Base-by-base conservation (phyloP, 2,329 filamentous ascomycete genomes). In the Calonectria hongkongensis region DNA sequence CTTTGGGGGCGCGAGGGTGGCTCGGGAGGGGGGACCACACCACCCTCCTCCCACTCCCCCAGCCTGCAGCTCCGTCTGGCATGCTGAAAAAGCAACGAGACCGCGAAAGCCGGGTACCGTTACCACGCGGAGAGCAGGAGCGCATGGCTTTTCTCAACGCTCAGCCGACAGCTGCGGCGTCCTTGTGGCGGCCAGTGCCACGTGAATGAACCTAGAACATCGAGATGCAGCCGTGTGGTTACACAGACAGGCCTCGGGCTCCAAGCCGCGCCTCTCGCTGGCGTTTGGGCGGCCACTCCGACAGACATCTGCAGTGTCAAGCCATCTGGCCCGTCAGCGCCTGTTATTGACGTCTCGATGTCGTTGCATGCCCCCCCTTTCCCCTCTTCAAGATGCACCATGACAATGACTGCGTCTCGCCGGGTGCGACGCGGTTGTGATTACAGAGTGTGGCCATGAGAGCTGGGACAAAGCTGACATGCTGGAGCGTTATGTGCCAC, bases 161-260 rank as follows among this genome's bases (percentile, higher is more conserved):
- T 51, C 58, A 71, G 62, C 68, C 68, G 68, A 69, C 58, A 47
- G 36, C 45, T 43, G 33, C 41, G 28, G 56, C 63, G 33, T 64
- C n/a, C 16, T 16, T 48, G 50, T 48, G 56, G 65, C 65, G 65
- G 50, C 71, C 43, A 62, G 45, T 36, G 50, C 72, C 72, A 72
- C 62, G 65, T 68, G 69, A 72, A 69, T 18, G 58, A 64, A 68
- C 72, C 69, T 30, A 74, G 72, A 74, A 47, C 72, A 72, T 74
- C 72, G 72, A 74, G 72, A 60, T 72, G 72, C 72, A 74, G 43
- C 45, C 30, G 65, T 72, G 68, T 71, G 65, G 72, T 68, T 72
- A 69, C 68, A 74, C 72, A 74, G 56, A 68, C 51, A 41, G n/a
- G 56, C 64, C 50, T 56, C 39, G 58, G 56, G 65, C 56, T 63